These are phyloP conservation scores for Adiantum capillusveneris DNA, from an alignment of 75 land plant genomes.

Conservation along the genomic window DNA sequence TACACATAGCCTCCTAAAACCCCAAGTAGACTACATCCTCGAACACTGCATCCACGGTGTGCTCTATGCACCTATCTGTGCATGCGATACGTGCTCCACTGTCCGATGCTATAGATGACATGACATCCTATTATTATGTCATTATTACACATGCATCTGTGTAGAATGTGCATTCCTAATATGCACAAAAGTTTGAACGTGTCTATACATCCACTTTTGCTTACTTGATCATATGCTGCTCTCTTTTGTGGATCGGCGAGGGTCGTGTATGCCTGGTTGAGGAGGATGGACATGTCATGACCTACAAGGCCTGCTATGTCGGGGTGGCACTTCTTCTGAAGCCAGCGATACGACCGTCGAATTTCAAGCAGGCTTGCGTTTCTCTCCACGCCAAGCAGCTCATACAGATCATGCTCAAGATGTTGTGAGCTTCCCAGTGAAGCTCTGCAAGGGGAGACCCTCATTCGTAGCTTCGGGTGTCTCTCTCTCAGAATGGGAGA, in stretches of 20 bases:
- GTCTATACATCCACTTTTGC: no score
- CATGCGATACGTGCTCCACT: no score
- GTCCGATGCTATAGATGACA: no score
- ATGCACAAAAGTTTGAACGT: no score
- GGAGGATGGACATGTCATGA: conserved; percentile 93
- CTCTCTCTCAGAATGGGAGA: no score
- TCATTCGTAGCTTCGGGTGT: neutral
- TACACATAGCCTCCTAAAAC: no score
- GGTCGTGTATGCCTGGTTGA: conserved; percentile 73
- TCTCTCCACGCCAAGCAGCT: conserved; percentile 72
- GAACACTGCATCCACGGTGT: no score
- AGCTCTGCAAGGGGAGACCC: neutral
- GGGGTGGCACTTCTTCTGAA: conserved; percentile 95
- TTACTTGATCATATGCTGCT: conserved; percentile 62
- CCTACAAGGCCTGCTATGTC: conserved; percentile 87
- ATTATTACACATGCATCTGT: no score
- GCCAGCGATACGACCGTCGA: conserved; percentile 62
- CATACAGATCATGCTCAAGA: conserved; percentile 71
- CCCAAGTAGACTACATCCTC: no score
- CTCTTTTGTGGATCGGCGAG: conserved; percentile 68
- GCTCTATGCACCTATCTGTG: no score
- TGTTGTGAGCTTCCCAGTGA: conserved; percentile 3
- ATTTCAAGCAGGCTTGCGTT: conserved; percentile 50
- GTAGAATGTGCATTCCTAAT: no score
- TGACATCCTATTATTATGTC: no score